phyloP scores from a whole-genome alignment of 1,284 basidiomycete genomes.

The Moniliophthora roreri region DNA sequence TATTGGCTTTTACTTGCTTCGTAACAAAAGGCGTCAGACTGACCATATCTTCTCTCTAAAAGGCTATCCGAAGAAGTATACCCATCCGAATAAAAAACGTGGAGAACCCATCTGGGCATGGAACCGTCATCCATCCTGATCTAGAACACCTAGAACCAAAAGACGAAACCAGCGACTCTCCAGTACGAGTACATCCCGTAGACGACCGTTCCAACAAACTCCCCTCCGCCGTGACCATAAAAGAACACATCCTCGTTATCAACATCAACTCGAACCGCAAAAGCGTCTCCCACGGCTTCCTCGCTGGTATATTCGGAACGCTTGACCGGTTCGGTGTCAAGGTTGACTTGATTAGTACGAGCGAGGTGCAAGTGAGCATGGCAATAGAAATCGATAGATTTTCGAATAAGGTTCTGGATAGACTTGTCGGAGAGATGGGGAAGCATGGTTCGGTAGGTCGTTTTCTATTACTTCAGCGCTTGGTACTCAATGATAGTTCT shows the following conservation, averaged over 20 bases:
- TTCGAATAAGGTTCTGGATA: conserved; percentile 68
- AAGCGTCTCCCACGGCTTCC: conserved; percentile 95
- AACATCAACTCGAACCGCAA: conserved; percentile 97
- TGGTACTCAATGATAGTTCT: too few species aligned
- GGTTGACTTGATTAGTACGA: conserved; percentile 96
- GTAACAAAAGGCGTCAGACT: too few species aligned
- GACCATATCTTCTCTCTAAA: too few species aligned
- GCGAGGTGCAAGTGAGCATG: conserved; percentile 97
- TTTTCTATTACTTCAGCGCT: too few species aligned
- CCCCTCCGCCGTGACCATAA: conserved; percentile 98
- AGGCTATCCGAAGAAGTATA: conserved; percentile 88
- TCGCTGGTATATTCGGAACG: conserved; percentile 92
- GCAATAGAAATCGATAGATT: conserved; percentile 76
- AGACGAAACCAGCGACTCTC: too few species aligned
- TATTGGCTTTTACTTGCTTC: too few species aligned
- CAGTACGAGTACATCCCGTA: conserved; percentile 14
- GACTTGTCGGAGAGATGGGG: conserved; percentile 73
- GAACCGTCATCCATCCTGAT: conserved; percentile 95
- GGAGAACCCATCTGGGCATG: conserved; percentile 85
- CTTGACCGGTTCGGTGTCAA: conserved; percentile 93
- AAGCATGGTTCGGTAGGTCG: conserved; percentile 74
- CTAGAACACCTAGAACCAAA: too few species aligned
- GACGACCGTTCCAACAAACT: conserved; percentile 50
- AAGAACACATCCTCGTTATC: conserved; percentile 90
- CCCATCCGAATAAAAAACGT: conserved; percentile 99